Conservation (phyloP, 208 protist genomes). For the Leishmania turanica region DNA sequence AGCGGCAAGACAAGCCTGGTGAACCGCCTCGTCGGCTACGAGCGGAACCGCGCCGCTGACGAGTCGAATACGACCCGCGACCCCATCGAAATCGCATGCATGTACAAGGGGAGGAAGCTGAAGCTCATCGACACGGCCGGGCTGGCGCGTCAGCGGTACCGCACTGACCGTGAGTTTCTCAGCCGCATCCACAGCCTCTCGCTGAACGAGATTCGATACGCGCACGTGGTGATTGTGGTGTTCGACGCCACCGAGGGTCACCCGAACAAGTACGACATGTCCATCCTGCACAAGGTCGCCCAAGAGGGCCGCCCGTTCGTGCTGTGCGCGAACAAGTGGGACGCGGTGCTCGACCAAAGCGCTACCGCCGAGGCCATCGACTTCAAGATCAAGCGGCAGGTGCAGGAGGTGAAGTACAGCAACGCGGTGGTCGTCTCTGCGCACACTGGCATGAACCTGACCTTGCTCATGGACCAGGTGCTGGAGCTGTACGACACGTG, state of each 20-base stretch:
- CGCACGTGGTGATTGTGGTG: slow-evolving; percentile 88
- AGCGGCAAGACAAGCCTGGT: slow-evolving; percentile 94
- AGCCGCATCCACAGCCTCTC: slow-evolving; percentile 78
- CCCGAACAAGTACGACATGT: slow-evolving; percentile 94
- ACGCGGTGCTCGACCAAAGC: slow-evolving; percentile 87
- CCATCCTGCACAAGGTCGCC: slow-evolving; percentile 83
- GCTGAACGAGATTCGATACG: slow-evolving; percentile 81
- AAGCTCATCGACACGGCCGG: slow-evolving; percentile 93
- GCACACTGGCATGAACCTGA: slow-evolving; percentile 88
- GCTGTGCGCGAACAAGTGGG: slow-evolving; percentile 94
- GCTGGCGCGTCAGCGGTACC: slow-evolving; percentile 71
- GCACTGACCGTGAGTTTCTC: slow-evolving; percentile 84
- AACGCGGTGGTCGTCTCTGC: slow-evolving; percentile 91
- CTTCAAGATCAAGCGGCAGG: slow-evolving; percentile 92
- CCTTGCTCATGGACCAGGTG: slow-evolving; percentile 85
- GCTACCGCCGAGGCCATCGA: slow-evolving; percentile 92
- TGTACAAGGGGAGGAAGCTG: slow-evolving; percentile 89
- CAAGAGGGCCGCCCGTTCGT: slow-evolving; percentile 88
- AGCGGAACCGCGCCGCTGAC: slow-evolving; percentile 81
- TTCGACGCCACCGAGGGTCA: slow-evolving; percentile 93
- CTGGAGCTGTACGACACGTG: slow-evolving; percentile 88
- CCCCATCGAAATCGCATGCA: slow-evolving; percentile 85
- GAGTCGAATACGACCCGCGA: slow-evolving; percentile 93
- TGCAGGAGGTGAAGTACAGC: slow-evolving; percentile 90
- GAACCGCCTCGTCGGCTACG: slow-evolving; percentile 93